Conservation (phyloP, 1,284 basidiomycete species). For the Rugosomyces carneus region DNA sequence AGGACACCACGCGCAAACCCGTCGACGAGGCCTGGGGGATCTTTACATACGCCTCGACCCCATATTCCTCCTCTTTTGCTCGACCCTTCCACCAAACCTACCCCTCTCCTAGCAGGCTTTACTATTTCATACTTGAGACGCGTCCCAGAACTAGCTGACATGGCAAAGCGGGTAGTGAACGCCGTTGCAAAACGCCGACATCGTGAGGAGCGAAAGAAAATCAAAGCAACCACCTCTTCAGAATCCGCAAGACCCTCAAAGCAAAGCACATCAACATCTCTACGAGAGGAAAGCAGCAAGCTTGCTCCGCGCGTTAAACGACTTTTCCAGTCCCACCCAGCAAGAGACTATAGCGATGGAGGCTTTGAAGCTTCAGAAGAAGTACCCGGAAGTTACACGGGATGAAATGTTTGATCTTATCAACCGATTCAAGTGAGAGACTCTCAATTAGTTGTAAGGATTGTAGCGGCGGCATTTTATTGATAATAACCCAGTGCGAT, state of each 20-base stretch:
- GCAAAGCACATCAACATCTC: not conserved
- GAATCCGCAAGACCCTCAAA: not conserved
- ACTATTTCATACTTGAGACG: slow-evolving; percentile 68
- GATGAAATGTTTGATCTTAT: slow-evolving; percentile 93
- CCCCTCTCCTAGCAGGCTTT: slow-evolving; percentile 39
- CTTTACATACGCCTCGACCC: slow-evolving; percentile 20
- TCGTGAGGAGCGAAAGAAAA: slow-evolving; percentile 38
- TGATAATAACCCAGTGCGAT: too few species aligned
- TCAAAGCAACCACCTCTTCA: slow-evolving; percentile 14
- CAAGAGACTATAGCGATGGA: slow-evolving; percentile 56
- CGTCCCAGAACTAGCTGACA: slow-evolving; percentile 58
- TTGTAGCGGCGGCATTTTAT: too few species aligned
- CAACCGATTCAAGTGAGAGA: slow-evolving; percentile 86
- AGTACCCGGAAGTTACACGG: slow-evolving; percentile 86
- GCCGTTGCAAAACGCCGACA: slow-evolving; percentile 48
- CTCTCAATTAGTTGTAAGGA: slow-evolving; percentile 2
- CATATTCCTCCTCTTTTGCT: slow-evolving; percentile 16
- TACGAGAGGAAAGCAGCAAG: slow-evolving; percentile 18
- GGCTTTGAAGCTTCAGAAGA: slow-evolving; percentile 85
- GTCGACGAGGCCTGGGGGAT: not conserved
- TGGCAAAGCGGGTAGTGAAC: slow-evolving; percentile 55
- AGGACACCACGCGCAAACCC: slow-evolving; percentile 21
- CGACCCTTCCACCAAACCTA: not conserved
- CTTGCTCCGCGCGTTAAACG: slow-evolving; percentile 48
- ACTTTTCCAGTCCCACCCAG: slow-evolving; percentile 41